Evolutionary conservation across 2,329 filamentous ascomycete genomes (phyloP).

Genomic region (Monilinia fructicola): DNA sequence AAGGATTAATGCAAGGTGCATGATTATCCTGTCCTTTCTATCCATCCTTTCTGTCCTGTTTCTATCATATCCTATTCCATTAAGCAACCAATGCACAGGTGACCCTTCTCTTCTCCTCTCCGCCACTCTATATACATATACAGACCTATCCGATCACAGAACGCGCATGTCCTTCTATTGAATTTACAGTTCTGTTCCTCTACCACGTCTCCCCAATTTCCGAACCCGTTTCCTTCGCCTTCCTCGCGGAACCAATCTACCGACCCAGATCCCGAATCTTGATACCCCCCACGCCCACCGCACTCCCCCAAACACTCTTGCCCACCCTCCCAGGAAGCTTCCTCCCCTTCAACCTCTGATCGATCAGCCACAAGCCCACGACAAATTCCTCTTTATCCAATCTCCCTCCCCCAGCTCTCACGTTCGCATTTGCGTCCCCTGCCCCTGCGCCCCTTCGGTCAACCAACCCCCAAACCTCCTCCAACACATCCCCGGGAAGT

Average conservation of each 20-base stretch:
- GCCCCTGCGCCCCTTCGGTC: slow-evolving; percentile 61
- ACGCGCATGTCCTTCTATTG: too few relatives aligned
- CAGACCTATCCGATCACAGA: too few relatives aligned
- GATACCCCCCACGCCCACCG: slow-evolving; percentile 45
- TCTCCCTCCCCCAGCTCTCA: slow-evolving; percentile 58
- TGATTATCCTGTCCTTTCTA: too few relatives aligned
- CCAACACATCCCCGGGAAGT: slow-evolving; percentile 65
- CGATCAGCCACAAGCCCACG: slow-evolving; percentile 79
- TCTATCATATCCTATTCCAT: too few relatives aligned
- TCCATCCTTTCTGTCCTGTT: too few relatives aligned
- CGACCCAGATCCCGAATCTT: slow-evolving; percentile 31
- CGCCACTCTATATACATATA: too few relatives aligned
- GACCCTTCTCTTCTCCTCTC: too few relatives aligned
- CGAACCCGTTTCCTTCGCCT: too few relatives aligned
- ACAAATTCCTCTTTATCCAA: slow-evolving; percentile 72
- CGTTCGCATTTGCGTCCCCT: slow-evolving; percentile 44
- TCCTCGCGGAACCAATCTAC: too few relatives aligned
- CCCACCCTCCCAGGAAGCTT: slow-evolving; percentile 72
- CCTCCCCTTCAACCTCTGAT: slow-evolving; percentile 74
- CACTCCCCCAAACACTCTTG: slow-evolving; percentile 76
- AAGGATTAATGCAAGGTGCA: too few relatives aligned
- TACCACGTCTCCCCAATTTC: too few relatives aligned
- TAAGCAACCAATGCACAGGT: too few relatives aligned
- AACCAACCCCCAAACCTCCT: slow-evolving; percentile 75
- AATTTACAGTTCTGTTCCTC: background rate